phyloP scores from a whole-genome alignment of 495 filamentous ascomycete species.

The Xylaria longipes region DNA sequence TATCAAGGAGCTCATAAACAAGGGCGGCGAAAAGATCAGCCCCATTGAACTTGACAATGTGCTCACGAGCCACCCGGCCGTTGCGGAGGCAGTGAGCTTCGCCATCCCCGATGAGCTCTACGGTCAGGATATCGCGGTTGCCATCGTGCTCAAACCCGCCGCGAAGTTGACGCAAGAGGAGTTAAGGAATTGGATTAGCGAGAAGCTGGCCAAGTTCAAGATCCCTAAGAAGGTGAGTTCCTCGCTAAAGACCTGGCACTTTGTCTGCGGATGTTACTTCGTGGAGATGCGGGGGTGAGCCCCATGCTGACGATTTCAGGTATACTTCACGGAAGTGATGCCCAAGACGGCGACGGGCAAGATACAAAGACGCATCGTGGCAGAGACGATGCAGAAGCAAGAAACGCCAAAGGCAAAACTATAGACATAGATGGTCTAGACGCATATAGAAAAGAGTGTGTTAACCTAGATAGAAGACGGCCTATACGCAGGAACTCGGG shows the following conservation, averaged over 20 bases:
- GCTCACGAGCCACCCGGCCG: slow-evolving; percentile 68
- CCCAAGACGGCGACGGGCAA: slow-evolving; percentile 92
- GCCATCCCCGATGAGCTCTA: slow-evolving; percentile 77
- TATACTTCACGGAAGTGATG: slow-evolving; percentile 81
- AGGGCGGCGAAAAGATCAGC: slow-evolving; percentile 82
- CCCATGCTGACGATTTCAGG: slow-evolving; percentile 46
- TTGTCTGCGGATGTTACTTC: neutral
- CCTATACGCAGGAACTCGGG: neutral
- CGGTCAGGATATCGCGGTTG: slow-evolving; percentile 81
- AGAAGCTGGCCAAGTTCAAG: slow-evolving; percentile 80
- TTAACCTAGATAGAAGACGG: neutral
- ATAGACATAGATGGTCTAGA: slow-evolving; percentile 26
- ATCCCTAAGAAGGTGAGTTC: slow-evolving; percentile 75
- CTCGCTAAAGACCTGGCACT: neutral
- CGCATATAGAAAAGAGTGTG: neutral
- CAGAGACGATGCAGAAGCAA: slow-evolving; percentile 75
- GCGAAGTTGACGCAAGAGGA: slow-evolving; percentile 59
- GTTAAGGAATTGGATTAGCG: slow-evolving; percentile 68
- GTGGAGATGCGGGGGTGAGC: neutral
- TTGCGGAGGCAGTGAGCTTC: slow-evolving; percentile 81
- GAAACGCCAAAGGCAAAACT: slow-evolving; percentile 50
- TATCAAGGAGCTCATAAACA: slow-evolving; percentile 87
- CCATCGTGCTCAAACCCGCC: slow-evolving; percentile 74
- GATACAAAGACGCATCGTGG: slow-evolving; percentile 80
- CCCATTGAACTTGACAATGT: slow-evolving; percentile 87